Evolutionary conservation across 176 grass and related monocot species (phyloP).

Genomic region (Oryza brachyantha): DNA sequence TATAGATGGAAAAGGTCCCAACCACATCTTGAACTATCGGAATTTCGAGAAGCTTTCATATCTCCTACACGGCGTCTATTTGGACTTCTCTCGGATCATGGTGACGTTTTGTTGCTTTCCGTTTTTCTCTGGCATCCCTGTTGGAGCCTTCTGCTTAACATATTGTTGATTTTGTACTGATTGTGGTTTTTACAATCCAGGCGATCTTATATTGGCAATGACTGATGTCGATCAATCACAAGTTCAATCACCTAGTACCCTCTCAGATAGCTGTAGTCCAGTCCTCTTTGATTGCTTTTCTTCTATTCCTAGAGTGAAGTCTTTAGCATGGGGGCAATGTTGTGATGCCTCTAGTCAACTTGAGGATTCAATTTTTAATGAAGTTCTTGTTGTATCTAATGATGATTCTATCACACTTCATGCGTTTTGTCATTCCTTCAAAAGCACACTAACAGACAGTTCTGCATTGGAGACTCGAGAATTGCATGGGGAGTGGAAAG

Average conservation of each 20-base stretch:
- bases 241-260: conserved; percentile 31
- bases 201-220: conserved; percentile 37
- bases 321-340: conserved; percentile 81
- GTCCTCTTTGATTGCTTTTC: conserved; percentile 43
- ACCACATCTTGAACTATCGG: conserved; percentile 55
- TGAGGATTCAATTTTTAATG: conserved; percentile 60
- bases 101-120: conserved; percentile 51
- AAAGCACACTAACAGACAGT: conserved; percentile 38
- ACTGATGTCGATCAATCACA: conserved; percentile 39
- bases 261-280: conserved; percentile 27
- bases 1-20: conserved; percentile 54
- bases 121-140: conserved; percentile 26
- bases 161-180: conserved; percentile 12
- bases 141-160: conserved; percentile 15
- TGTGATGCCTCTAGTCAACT: conserved; percentile 48
- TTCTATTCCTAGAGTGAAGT: conserved; percentile 79
- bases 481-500: conserved; percentile 68
- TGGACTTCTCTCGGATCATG: conserved; percentile 56
- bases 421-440: conserved; percentile 50
- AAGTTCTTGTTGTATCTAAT: conserved; percentile 75
- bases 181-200: conserved; percentile 44
- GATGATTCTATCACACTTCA: conserved; percentile 68
- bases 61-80: conserved; percentile 68
- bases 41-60: conserved; percentile 82
- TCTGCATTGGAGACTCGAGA: conserved; percentile 43